Base-by-base conservation (phyloP, 202 grass and related monocot genomes). In the Hordeum pubiflorum region DNA sequence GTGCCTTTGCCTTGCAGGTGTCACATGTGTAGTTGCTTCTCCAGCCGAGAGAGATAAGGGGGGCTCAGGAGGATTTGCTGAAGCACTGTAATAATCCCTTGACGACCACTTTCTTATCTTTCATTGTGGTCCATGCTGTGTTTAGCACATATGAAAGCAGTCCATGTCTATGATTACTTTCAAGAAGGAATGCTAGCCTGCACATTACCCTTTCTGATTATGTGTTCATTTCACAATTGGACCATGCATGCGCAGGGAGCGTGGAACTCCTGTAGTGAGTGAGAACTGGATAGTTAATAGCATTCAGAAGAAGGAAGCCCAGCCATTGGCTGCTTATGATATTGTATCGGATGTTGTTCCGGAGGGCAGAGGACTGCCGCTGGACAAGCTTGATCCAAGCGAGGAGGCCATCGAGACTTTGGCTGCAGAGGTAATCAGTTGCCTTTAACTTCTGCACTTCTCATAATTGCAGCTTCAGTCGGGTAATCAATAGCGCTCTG, bases 211-310 rank as follows among this genome's bases (percentile, higher is more conserved):
- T 65, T 36, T 22, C 38, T 69, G 65, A 41, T 72, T 4, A 57
- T 44, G 32, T 44, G 4, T 59, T 34, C 72, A 12, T 17, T 63
- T 31, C 15, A 60, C 3, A 72, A 20, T 76, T 57, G 38, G 5
- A 55, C 50, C 63, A 1, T 63, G 27, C 18, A 24, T 87, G 38
- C 33, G 54, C 79, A 98, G 95, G 90, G 95, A 93, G 60, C 84
- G 64, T 72, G 82, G 82, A 34, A 90, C 91, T 56, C 90, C 90
- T 66, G 14, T 94, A 73, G 95, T 98, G 58, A 91, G 90, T 15
- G 95, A 98, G 76, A 78, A 88, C 6, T 98, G 95, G 95, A 84
- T 98, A 74, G 13, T 91, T 20, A 90, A 98, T 77, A 94, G 87
- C 66, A 89, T 94, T 3, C 71, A 93, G 67, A 91, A 91, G 55